Evolutionary conservation across 345 rosid species (phyloP), one percentile per base, ranked within the genome.

Genomic region (Raphanus raphanistrum): DNA sequence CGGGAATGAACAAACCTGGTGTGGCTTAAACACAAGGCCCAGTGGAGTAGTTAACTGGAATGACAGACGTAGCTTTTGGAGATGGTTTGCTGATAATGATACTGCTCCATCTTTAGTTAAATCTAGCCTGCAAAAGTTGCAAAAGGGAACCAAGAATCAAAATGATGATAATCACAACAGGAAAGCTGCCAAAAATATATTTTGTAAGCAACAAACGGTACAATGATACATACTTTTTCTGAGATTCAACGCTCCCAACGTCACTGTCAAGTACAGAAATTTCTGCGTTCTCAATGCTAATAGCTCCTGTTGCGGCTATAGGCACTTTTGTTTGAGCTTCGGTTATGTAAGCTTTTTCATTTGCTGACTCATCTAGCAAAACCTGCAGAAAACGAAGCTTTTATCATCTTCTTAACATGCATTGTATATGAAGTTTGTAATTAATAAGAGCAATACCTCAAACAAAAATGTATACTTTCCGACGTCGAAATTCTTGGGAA

Each of bases 81-180:
- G 98, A 79, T 96, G 99, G 81, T 93, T 96, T 26, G 98, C 99
- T 41, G 93, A 84, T 76, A 93, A 82, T 36, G 97, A 85, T 63
- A 89, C 83, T 32, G 68, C 82, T 73, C 79, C 87, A 66, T 87
- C 84, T 85, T 81, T 87, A 78, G 85, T 78, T 63, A 95, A 84
- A 86, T 92, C 92, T 69, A 96, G 83, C 86, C 99, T 96, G 55
- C 26, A 59, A 45, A 21, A 55, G 52, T 74, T 63, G 27, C 61
- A 74, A 57, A 62, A 65, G 68, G 26, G 16, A 57, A 25, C 45
- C 35, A 57, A 31, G 25, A 74, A 54, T 62, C 54, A 74, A 62
- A 61, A 26, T 5, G 32, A 74, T 41, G 15, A 55, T 69, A 63
- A 68, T n/a, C 31, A 3, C 60, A 73, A 17, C 1, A 65, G 16